Evolutionary conservation across 768 basidiomycete genomes (phyloP).

Genomic region (Suillus weaverae): DNA sequence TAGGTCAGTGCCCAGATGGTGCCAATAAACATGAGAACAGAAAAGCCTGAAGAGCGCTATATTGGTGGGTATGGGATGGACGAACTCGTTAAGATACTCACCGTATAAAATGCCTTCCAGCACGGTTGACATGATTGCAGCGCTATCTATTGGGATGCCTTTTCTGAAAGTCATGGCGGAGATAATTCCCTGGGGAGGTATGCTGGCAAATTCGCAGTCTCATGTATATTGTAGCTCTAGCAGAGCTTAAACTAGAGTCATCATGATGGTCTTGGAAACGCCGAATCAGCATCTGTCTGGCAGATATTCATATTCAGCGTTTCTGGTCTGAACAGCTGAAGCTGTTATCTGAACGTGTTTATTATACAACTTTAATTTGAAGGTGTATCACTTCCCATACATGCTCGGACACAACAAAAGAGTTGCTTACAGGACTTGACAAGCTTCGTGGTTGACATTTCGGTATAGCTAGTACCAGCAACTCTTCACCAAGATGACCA

Average conservation of each 20-base stretch:
- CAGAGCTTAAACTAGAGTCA: neutral
- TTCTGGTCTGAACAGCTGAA: neutral
- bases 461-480: too few species aligned
- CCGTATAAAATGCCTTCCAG: conserved; percentile 23
- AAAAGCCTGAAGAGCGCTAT: conserved; percentile 27
- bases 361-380: neutral
- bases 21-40: conserved; percentile 34
- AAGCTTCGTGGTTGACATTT: too few species aligned
- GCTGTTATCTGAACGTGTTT: neutral
- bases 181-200: neutral
- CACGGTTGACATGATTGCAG: conserved; percentile 18
- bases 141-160: conserved; percentile 9
- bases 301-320: neutral
- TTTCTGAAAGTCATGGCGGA: neutral
- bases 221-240: neutral
- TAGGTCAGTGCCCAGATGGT: conserved; percentile 19
- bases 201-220: neutral
- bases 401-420: too few species aligned
- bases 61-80: neutral
- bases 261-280: neutral
- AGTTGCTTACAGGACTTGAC: too few species aligned
- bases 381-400: neutral
- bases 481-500: too few species aligned
- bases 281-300: neutral
- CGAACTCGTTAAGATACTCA: neutral